These are phyloP conservation scores for Fusarium pseudocircinatum DNA, from an alignment of 2,329 filamentous ascomycete genomes.

Conservation along the genomic window DNA sequence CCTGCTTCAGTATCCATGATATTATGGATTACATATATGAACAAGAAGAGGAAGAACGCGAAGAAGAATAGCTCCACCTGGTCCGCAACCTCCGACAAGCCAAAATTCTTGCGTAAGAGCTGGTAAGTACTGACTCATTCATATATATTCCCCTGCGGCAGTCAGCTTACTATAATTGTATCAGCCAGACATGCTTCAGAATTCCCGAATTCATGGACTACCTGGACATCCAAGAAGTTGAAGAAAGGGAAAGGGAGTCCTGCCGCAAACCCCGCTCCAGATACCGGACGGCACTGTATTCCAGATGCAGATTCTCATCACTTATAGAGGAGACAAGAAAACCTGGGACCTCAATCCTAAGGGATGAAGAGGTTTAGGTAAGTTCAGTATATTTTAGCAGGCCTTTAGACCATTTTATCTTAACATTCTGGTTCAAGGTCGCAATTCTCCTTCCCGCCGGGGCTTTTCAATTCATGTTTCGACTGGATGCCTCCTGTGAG, in stretches of 20 bases:
- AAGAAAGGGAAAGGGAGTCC: too few species aligned
- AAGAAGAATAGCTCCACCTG: background rate
- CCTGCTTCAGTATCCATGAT: background rate
- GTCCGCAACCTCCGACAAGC: background rate
- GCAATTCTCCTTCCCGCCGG: background rate
- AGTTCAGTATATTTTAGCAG: background rate
- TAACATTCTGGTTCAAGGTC: background rate
- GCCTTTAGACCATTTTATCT: background rate
- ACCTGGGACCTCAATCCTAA: background rate
- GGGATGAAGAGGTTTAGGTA: background rate
- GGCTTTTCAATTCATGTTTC: background rate
- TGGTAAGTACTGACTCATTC: too few species aligned
- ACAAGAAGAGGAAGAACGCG: background rate
- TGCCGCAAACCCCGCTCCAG: background rate
- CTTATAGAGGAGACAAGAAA: background rate
- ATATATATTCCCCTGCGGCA: too few species aligned
- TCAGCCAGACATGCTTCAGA: too few species aligned
- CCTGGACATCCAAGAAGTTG: too few species aligned
- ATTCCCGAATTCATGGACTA: too few species aligned
- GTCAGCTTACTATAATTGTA: too few species aligned
- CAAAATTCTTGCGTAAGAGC: background rate
- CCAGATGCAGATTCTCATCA: background rate
- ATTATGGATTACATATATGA: rapidly evolving
- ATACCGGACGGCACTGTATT: background rate
- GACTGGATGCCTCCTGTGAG: background rate